Evolutionary conservation across 345 rosid genomes (phyloP).

Genomic region (Rhodomyrtus tomentosa): DNA sequence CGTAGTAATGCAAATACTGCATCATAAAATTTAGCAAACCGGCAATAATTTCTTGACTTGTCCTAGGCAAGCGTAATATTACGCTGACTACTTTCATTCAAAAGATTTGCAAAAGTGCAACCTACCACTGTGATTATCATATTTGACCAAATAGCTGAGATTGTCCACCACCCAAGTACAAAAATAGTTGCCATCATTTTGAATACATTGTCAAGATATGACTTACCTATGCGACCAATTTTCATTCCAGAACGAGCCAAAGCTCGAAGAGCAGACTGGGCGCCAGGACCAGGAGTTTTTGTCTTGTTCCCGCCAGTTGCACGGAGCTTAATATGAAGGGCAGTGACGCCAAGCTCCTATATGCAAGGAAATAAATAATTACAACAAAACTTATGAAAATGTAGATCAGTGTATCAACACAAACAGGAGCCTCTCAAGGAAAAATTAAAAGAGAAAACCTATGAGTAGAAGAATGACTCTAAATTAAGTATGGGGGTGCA

Average conservation of each 20-base stretch:
- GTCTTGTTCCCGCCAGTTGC: slow-evolving; percentile 88
- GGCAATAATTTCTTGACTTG: neutral
- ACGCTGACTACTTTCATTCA: neutral
- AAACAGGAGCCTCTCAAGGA: neutral
- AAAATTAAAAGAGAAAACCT: neutral
- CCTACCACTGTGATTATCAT: neutral
- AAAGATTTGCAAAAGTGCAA: neutral
- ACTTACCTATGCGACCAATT: slow-evolving; percentile 69
- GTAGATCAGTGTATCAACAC: neutral
- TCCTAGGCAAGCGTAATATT: neutral
- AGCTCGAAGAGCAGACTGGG: slow-evolving; percentile 77
- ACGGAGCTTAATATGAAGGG: slow-evolving; percentile 75
- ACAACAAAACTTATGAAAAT: neutral
- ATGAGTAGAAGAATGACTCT: neutral
- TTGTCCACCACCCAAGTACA: neutral
- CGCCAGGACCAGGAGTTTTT: slow-evolving; percentile 87
- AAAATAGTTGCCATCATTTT: neutral
- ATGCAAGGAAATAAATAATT: neutral
- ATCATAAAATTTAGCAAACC: neutral
- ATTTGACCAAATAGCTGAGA: neutral
- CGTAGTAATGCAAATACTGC: neutral
- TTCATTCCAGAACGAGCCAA: slow-evolving; percentile 87
- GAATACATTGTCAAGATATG: neutral
- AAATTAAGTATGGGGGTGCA: neutral
- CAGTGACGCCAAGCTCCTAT: slow-evolving; percentile 65